Evolutionary conservation across 2,329 filamentous ascomycete species (phyloP).

Genomic region (Drechmeria coniospora): DNA sequence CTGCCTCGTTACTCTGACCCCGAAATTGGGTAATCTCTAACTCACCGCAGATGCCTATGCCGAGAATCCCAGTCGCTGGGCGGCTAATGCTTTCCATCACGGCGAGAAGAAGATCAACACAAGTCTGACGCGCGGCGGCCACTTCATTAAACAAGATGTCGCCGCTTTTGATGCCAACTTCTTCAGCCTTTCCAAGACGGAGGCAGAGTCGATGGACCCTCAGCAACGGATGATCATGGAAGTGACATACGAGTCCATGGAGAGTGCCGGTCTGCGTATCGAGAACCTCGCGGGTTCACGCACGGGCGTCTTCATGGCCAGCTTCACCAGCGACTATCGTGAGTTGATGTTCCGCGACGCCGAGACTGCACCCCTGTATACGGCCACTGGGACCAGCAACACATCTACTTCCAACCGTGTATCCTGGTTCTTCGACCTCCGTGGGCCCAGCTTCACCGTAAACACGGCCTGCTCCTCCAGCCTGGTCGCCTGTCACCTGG

Average conservation of each 20-base stretch:
- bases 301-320: slow-evolving; percentile 22
- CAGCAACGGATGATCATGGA: slow-evolving; percentile 17
- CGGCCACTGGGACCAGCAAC: slow-evolving; percentile 26
- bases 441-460: slow-evolving; percentile 12
- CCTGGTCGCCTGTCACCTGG: slow-evolving; percentile 13
- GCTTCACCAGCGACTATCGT: slow-evolving; percentile 19
- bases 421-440: slow-evolving; percentile 15
- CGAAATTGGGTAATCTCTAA: too few species aligned
- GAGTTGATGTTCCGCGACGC: slow-evolving; percentile 13
- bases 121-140: too few species aligned
- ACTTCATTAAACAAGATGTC: too few species aligned
- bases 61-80: too few species aligned
- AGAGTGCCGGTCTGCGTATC: slow-evolving; percentile 16
- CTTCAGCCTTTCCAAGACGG: slow-evolving; percentile 8
- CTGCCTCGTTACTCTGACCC: too few species aligned
- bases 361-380: slow-evolving; percentile 18
- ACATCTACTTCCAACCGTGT: slow-evolving; percentile 18
- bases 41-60: too few species aligned
- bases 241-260: slow-evolving; percentile 23
- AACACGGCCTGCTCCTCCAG: slow-evolving; percentile 17
- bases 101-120: too few species aligned
- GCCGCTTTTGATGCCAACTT: slow-evolving; percentile 20
- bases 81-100: too few species aligned
- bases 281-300: slow-evolving; percentile 10
- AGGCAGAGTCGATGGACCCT: slow-evolving; percentile 6